Percentiles rank a stretch among this genome's conserved stretches.
Conservation (phyloP, 78 protist genomes). For the Chrysochromulina tobinii region DNA sequence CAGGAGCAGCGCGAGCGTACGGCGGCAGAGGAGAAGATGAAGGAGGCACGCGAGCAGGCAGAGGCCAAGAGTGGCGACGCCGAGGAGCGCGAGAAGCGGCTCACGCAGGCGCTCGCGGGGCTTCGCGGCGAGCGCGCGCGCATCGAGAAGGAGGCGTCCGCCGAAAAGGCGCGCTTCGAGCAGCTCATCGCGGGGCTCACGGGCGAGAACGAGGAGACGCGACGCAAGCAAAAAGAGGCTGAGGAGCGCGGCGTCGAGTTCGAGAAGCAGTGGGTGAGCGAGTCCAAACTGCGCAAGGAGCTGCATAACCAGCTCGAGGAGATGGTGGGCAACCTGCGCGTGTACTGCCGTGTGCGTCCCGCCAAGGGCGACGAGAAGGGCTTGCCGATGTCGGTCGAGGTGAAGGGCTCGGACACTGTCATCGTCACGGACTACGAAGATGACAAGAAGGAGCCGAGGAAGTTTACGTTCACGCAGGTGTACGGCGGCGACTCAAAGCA, state of each 20-base stretch:
- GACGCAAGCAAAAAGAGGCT: neutral
- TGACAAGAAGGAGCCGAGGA: too few relatives aligned
- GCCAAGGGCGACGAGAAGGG: neutral
- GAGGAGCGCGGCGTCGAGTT: neutral
- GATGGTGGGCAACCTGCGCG: constrained; percentile 22
- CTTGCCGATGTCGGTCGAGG: neutral
- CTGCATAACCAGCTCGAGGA: constrained; percentile 22
- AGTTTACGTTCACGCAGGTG: neutral
- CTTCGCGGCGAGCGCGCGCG: neutral
- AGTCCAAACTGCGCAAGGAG: neutral
- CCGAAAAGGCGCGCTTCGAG: neutral
- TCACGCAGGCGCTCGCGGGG: neutral
- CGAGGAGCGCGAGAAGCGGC: neutral
- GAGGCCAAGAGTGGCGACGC: neutral
- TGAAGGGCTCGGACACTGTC: neutral
- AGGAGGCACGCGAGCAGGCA: neutral
- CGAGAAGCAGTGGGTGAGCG: neutral
- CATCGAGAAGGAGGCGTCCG: neutral
- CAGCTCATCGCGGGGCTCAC: neutral
- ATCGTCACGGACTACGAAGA: neutral
- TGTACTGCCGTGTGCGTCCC: constrained; percentile 8
- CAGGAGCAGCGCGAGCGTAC: neutral
- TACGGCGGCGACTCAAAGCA: neutral
- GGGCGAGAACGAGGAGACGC: neutral
- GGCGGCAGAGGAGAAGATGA: neutral